Evolutionary conservation across 164 flowering plant genomes (phyloP).

Genomic region (Saururus chinensis): DNA sequence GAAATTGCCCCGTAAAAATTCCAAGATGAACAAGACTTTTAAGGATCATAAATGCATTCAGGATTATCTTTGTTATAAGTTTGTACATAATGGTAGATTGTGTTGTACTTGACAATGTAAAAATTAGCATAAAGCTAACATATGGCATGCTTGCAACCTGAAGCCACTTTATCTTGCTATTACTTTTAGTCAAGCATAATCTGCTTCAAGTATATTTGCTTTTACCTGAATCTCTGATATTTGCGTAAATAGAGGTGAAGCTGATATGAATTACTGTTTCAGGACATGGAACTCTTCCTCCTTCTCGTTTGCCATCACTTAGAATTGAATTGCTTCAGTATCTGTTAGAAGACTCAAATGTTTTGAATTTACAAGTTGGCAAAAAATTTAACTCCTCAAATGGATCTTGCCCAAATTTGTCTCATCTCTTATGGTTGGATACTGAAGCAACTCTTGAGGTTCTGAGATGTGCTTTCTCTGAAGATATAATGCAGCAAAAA

Average conservation of each 20-base stretch:
- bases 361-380: conserved; percentile 19
- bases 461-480: conserved; percentile 60
- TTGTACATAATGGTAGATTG: too few relatives aligned
- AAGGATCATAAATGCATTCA: too few relatives aligned
- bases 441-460: conserved; percentile 90
- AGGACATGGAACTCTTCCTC: conserved; percentile 79
- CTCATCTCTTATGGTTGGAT: conserved; percentile 66
- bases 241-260: background rate
- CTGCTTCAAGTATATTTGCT: background rate
- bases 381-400: conserved; percentile 19
- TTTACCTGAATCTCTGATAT: background rate
- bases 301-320: conserved; percentile 63
- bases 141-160: too few relatives aligned
- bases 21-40: too few relatives aligned
- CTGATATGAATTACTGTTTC: conserved; percentile 16
- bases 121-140: too few relatives aligned
- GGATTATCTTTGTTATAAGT: too few relatives aligned
- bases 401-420: conserved; percentile 39
- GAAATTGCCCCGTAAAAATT: too few relatives aligned
- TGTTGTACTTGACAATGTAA: too few relatives aligned
- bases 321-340: conserved; percentile 62
- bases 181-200: background rate
- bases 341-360: conserved; percentile 53
- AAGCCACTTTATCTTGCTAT: too few relatives aligned
- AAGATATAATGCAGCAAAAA: conserved; percentile 24